Conservation (phyloP, 2,329 filamentous ascomycete genomes). For the Fusarium devonianum region DNA sequence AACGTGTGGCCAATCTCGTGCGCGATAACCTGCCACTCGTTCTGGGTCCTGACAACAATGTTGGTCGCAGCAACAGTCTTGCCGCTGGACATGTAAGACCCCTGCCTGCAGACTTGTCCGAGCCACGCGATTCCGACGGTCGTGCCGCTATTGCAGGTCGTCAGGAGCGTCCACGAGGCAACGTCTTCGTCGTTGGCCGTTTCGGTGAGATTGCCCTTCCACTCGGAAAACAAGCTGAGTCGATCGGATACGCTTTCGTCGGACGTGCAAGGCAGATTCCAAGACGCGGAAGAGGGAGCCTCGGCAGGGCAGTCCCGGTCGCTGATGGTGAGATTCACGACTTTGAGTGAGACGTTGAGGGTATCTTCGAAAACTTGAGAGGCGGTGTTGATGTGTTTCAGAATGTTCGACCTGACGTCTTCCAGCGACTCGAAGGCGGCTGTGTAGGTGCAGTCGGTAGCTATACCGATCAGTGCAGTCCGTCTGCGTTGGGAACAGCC, state of each 20-base stretch:
- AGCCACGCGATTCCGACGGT: slow-evolving; percentile 88
- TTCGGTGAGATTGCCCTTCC: slow-evolving; percentile 70
- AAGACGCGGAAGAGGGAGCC: slow-evolving; percentile 68
- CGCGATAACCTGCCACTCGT: slow-evolving; percentile 88
- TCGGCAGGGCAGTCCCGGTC: slow-evolving; percentile 70
- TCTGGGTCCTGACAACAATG: slow-evolving; percentile 71
- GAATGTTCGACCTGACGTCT: slow-evolving; percentile 71
- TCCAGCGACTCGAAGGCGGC: slow-evolving; percentile 68
- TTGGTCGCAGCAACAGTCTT: slow-evolving; percentile 75
- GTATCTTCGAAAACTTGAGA: slow-evolving; percentile 81
- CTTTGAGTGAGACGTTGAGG: slow-evolving; percentile 86
- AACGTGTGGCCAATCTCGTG: slow-evolving; percentile 90
- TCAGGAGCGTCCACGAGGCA: slow-evolving; percentile 86
- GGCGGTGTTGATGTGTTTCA: slow-evolving; percentile 78
- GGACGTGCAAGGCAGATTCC: slow-evolving; percentile 75
- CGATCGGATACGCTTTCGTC: slow-evolving; percentile 70
- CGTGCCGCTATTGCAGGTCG: slow-evolving; percentile 73
- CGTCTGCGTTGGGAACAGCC: slow-evolving; percentile 83
- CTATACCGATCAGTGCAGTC: slow-evolving; percentile 83
- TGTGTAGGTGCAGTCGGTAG: slow-evolving; percentile 85
- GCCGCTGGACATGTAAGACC: slow-evolving; percentile 71
- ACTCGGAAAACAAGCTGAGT: slow-evolving; percentile 79
- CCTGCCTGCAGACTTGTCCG: slow-evolving; percentile 73
- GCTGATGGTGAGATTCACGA: slow-evolving; percentile 78
- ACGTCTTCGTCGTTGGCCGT: slow-evolving; percentile 63